Evolutionary conservation across 352 stramenopile species (phyloP).

Genomic region (Globisporangium nunn): DNA sequence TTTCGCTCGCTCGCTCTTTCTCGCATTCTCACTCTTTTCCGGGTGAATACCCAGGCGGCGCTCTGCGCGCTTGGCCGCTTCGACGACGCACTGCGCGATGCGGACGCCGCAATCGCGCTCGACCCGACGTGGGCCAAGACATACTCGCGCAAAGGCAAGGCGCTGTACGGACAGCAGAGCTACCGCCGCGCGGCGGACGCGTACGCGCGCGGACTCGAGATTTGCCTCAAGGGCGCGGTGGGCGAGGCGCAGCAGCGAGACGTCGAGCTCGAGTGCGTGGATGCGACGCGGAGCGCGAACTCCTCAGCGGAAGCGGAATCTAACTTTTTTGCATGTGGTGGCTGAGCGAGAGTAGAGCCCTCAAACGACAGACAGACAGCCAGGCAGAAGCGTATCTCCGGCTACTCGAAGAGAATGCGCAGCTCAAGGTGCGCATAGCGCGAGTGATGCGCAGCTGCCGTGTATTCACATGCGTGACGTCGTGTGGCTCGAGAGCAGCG

Average conservation of each 20-base stretch:
- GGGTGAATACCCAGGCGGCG: constrained; percentile 23
- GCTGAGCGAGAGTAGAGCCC: constrained; percentile 23
- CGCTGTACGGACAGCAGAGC: constrained; percentile 52
- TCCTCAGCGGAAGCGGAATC: too few species aligned
- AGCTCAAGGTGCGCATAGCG: constrained; percentile 67
- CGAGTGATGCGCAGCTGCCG: too few species aligned
- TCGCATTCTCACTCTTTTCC: too few species aligned
- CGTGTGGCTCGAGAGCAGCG: constrained; percentile 15
- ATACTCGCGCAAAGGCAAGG: constrained; percentile 76
- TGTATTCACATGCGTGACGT: too few species aligned
- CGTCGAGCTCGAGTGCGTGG: constrained; percentile 56
- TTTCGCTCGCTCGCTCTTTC: too few species aligned
- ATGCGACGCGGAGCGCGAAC: too few species aligned
- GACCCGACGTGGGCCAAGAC: constrained; percentile 68
- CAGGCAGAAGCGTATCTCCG: constrained; percentile 68
- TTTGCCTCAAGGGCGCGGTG: constrained; percentile 59
- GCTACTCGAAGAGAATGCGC: constrained; percentile 66
- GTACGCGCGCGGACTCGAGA: constrained; percentile 62
- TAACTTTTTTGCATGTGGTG: background rate
- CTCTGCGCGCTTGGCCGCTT: constrained; percentile 57
- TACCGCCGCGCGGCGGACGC: constrained; percentile 68
- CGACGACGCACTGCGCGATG: constrained; percentile 41
- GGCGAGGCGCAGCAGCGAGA: constrained; percentile 66
- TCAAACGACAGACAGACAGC: constrained; percentile 59
- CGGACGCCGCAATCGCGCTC: constrained; percentile 49